These are phyloP conservation scores for Debaryomyces hansenii DNA, from an alignment of 805 yeast species.

Conservation along the genomic window DNA sequence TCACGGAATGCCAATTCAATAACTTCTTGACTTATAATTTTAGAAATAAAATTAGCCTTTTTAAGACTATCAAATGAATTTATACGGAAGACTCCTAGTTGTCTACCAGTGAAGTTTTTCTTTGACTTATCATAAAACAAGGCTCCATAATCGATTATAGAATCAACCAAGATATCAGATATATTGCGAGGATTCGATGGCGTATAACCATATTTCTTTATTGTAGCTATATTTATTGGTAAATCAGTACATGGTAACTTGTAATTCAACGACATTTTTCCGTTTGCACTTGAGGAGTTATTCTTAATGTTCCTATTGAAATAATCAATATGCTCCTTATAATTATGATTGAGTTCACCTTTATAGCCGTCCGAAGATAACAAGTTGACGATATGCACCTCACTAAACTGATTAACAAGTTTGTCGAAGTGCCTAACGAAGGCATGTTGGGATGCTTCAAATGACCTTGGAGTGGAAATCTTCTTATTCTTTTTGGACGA, in stretches of 20 bases:
- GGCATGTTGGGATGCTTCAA: constrained; percentile 55
- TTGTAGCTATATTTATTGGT: constrained; percentile 31
- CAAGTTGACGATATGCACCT: constrained; percentile 50
- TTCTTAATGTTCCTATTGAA: constrained; percentile 24
- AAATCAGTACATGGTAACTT: constrained; percentile 25
- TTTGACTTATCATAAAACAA: constrained; percentile 40
- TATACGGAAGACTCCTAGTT: constrained; percentile 50
- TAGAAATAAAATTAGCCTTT: constrained; percentile 50
- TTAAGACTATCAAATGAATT: constrained; percentile 51
- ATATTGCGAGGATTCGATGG: constrained; percentile 32
- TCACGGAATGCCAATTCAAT: constrained; percentile 48
- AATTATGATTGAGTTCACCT: constrained; percentile 44
- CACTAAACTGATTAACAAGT: constrained; percentile 48
- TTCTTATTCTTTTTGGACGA: constrained; percentile 38
- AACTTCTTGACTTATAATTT: constrained; percentile 48
- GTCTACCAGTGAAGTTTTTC: constrained; percentile 42
- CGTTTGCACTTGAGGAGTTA: neutral
- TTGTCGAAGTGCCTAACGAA: constrained; percentile 50
- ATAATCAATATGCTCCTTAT: constrained; percentile 36
- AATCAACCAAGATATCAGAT: constrained; percentile 25
- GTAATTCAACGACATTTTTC: constrained; percentile 2
- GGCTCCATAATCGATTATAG: constrained; percentile 47
- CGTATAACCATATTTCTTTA: constrained; percentile 37
- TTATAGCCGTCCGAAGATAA: constrained; percentile 45
- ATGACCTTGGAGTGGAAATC: constrained; percentile 48